These are phyloP conservation scores for Raphanus hybrid DNA, from an alignment of 441 rosid species.

Conservation along the genomic window DNA sequence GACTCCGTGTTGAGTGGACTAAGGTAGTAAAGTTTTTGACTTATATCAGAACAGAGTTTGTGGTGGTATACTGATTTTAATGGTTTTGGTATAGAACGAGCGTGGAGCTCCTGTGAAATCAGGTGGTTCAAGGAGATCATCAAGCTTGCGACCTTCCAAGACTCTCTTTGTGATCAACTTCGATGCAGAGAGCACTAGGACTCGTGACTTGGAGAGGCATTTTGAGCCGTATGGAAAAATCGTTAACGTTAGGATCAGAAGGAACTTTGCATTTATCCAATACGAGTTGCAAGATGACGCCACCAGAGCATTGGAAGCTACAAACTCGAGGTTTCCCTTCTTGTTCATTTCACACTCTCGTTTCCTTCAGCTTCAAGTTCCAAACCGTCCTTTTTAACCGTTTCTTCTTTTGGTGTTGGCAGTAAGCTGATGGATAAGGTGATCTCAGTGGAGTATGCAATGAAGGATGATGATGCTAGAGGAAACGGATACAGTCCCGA, in stretches of 20 bases:
- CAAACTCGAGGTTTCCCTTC: slow-evolving; percentile 46
- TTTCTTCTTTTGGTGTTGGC: too few species aligned
- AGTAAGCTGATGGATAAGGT: slow-evolving; percentile 93
- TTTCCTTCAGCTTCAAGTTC: too few species aligned
- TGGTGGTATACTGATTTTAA: neutral
- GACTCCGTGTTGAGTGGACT: slow-evolving; percentile 69
- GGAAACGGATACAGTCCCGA: slow-evolving; percentile 78
- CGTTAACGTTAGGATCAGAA: slow-evolving; percentile 81
- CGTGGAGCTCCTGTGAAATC: slow-evolving; percentile 71
- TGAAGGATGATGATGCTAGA: slow-evolving; percentile 82
- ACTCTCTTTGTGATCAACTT: slow-evolving; percentile 95
- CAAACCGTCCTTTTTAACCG: too few species aligned
- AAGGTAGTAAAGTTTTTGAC: neutral
- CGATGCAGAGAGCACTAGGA: slow-evolving; percentile 79
- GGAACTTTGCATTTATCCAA: slow-evolving; percentile 95
- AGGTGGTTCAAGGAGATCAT: slow-evolving; percentile 64
- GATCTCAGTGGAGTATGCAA: slow-evolving; percentile 93
- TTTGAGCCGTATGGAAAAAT: slow-evolving; percentile 94
- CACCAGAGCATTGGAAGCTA: slow-evolving; percentile 78
- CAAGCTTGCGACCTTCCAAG: slow-evolving; percentile 76
- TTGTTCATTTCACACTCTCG: neutral
- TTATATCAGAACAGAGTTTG: neutral
- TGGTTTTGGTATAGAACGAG: slow-evolving; percentile 58
- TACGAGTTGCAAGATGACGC: slow-evolving; percentile 92
- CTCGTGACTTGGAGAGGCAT: slow-evolving; percentile 92